Conservation (phyloP, 192 early-diverging fungal genomes). For the Coemansia sp. region DNA sequence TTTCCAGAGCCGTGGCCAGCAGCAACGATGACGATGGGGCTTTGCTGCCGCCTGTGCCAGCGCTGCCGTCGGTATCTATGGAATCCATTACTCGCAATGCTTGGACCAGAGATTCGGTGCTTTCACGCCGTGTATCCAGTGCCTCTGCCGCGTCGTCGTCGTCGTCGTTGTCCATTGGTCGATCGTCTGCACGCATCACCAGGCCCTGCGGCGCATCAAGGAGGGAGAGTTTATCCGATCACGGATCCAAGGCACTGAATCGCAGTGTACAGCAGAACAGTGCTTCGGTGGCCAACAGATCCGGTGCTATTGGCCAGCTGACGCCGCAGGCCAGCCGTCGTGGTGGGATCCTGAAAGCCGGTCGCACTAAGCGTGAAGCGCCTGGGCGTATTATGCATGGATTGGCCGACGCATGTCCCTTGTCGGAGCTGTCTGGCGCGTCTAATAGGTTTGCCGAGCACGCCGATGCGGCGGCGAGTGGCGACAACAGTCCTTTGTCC, state of each 20-base stretch:
- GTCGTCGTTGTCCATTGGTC: slow-evolving; percentile 4
- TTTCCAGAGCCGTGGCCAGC: neutral
- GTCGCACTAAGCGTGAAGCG: slow-evolving; percentile 24
- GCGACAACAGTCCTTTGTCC: neutral
- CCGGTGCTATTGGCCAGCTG: slow-evolving; percentile 10
- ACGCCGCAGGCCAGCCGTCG: slow-evolving; percentile 39
- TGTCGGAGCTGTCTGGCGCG: neutral
- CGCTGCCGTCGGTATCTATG: neutral
- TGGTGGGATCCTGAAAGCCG: slow-evolving; percentile 48
- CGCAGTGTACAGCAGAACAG: neutral
- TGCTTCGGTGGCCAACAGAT: neutral
- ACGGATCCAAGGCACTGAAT: neutral
- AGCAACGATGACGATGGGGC: neutral
- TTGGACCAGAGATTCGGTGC: neutral
- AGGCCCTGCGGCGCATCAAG: neutral
- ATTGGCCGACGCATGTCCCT: neutral
- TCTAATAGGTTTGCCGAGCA: neutral
- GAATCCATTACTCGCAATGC: neutral
- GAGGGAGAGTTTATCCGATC: neutral
- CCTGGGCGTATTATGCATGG: slow-evolving; percentile 13
- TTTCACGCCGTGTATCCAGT: neutral
- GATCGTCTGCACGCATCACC: slow-evolving; percentile 8
- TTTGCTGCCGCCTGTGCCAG: neutral
- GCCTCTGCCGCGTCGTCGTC: slow-evolving; percentile 8
- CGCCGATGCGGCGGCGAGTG: neutral